phyloP scores from a whole-genome alignment of 2,329 filamentous ascomycete genomes.

The Hymenoscyphus occultus region DNA sequence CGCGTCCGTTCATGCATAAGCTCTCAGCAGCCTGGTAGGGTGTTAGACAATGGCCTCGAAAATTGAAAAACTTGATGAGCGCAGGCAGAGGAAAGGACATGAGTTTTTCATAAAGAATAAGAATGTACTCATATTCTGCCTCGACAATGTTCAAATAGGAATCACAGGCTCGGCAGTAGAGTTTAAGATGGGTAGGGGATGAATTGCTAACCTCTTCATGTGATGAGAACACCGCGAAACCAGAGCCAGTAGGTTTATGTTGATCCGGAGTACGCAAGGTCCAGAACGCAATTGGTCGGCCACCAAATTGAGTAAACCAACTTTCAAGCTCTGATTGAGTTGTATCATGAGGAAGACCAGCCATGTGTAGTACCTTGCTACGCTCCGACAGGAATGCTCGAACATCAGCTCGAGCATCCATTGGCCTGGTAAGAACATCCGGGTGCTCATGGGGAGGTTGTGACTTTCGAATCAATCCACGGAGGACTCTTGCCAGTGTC shows the following conservation, averaged over 20 bases:
- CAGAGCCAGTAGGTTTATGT: conserved; percentile 98
- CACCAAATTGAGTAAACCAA: conserved; percentile 99
- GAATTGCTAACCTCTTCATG: conserved; percentile 79
- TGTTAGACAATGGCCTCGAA: conserved; percentile 36
- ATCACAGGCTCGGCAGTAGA: conserved; percentile 32
- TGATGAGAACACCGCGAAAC: conserved; percentile 97
- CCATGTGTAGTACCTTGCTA: conserved; percentile 98
- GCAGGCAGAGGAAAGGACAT: conserved; percentile 19
- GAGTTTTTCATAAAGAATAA: conserved; percentile 34
- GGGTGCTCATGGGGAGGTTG: conserved; percentile 91
- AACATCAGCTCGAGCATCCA: conserved; percentile 96
- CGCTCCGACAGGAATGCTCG: conserved; percentile 93
- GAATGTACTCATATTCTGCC: conserved; percentile 31
- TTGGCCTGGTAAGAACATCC: conserved; percentile 89
- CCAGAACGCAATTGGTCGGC: conserved; percentile 98
- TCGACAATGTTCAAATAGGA: conserved; percentile 29
- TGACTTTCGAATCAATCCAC: conserved; percentile 91
- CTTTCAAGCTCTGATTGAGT: conserved; percentile 98
- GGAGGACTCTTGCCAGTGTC: conserved; percentile 86
- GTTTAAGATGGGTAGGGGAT: conserved; percentile 28
- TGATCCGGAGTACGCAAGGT: conserved; percentile 96
- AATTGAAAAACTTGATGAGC: conserved; percentile 34
- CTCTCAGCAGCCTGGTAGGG: conserved; percentile 80
- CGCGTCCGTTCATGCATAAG: conserved; percentile 98
- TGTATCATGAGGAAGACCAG: conserved; percentile 93